A percentile compares a stretch with the other conserved stretches of the same genome.
Conservation (phyloP, 1,139 yeast genomes). For the Taphrina pruni region DNA sequence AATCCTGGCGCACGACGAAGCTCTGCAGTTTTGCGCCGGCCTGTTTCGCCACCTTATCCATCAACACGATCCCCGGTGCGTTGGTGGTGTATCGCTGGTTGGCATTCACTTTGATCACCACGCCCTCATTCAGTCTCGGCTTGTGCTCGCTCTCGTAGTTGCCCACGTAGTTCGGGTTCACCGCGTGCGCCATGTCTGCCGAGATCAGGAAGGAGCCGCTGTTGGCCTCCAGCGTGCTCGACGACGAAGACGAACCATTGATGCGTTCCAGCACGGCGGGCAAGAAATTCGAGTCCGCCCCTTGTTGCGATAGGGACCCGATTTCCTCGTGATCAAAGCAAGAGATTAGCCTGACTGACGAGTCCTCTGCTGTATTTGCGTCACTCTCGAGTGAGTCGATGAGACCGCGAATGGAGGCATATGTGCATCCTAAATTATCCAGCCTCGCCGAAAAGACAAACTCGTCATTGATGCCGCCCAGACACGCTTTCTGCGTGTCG, state of each 20-base stretch:
- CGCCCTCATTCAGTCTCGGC: slow-evolving; percentile 85
- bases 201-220: slow-evolving; percentile 87
- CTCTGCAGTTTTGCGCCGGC: slow-evolving; percentile 64
- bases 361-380: slow-evolving; percentile 53
- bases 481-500: slow-evolving; percentile 79
- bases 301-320: slow-evolving; percentile 93
- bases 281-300: slow-evolving; percentile 90
- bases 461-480: slow-evolving; percentile 90
- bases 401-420: slow-evolving; percentile 72
- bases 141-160: slow-evolving; percentile 78
- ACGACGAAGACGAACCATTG: slow-evolving; percentile 34
- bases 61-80: slow-evolving; percentile 81
- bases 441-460: slow-evolving; percentile 91
- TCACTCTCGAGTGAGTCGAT: slow-evolving; percentile 58
- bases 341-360: slow-evolving; percentile 71
- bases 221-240: slow-evolving; percentile 59
- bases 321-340: slow-evolving; percentile 95
- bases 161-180: slow-evolving; percentile 85
- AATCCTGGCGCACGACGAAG: slow-evolving; percentile 88
- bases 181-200: slow-evolving; percentile 96
- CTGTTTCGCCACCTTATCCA: slow-evolving; percentile 71
- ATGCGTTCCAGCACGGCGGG: slow-evolving; percentile 60
- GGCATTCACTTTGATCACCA: slow-evolving; percentile 91
- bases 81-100: slow-evolving; percentile 95
- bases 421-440: slow-evolving; percentile 65